These are phyloP conservation scores for Chaetomium sp. DNA, from an alignment of 2,329 filamentous ascomycete genomes.

Conservation along the genomic window DNA sequence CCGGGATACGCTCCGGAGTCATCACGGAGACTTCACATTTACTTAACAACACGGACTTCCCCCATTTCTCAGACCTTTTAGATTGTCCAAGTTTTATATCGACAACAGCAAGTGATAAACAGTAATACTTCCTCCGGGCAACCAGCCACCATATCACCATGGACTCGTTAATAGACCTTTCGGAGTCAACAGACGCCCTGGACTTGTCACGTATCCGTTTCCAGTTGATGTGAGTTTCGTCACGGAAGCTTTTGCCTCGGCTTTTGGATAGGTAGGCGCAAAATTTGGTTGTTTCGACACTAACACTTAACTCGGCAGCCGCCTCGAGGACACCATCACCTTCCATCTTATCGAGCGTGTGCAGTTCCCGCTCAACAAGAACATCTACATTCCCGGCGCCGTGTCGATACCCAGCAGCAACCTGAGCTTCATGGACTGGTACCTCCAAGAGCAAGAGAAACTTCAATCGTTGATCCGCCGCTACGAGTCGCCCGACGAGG, in stretches of 20 bases:
- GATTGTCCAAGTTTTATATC: too few relatives aligned
- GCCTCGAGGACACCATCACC: conserved; percentile 94
- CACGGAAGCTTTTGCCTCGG: not conserved
- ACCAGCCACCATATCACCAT: conserved; percentile 40
- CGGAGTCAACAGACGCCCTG: conserved; percentile 75
- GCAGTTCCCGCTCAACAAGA: conserved; percentile 90
- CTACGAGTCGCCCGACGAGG: conserved; percentile 94
- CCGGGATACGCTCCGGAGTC: too few relatives aligned
- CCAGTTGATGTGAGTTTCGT: conserved; percentile 69
- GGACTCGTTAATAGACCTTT: conserved; percentile 86
- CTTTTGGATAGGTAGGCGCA: too few relatives aligned
- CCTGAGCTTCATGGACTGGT: conserved; percentile 89
- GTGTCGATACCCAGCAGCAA: conserved; percentile 66
- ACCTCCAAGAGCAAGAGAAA: conserved; percentile 81
- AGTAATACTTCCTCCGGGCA: too few relatives aligned
- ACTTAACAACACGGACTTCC: too few relatives aligned
- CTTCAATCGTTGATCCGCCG: conserved; percentile 89
- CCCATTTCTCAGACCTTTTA: too few relatives aligned
- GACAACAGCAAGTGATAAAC: too few relatives aligned
- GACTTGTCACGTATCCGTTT: conserved; percentile 89
- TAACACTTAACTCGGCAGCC: conserved; percentile 48
- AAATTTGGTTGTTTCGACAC: not conserved
- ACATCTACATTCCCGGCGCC: conserved; percentile 78
- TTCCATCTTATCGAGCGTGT: conserved; percentile 95
- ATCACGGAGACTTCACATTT: too few relatives aligned